These are phyloP conservation scores for Obelidium mucronatum DNA, from an alignment of 192 early-diverging fungal species.

Conservation along the genomic window DNA sequence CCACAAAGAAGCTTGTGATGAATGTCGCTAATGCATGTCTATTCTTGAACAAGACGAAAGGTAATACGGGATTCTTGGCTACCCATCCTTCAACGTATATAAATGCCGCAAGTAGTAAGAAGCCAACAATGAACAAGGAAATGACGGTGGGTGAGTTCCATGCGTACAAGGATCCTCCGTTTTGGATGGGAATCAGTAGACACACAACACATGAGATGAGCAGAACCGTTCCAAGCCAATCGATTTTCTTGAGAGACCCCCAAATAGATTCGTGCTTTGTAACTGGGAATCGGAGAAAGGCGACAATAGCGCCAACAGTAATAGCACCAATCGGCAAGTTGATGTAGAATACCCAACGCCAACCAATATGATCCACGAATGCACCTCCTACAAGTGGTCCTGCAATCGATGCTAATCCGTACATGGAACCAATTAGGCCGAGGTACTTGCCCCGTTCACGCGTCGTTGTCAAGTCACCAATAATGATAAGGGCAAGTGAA, in stretches of 20 bases:
- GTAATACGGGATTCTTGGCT: conserved; percentile 71
- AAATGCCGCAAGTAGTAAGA: conserved; percentile 49
- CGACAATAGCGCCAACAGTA: conserved; percentile 60
- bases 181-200: conserved; percentile 53
- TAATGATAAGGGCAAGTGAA: conserved; percentile 77
- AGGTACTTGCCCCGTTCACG: conserved; percentile 79
- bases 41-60: conserved; percentile 60
- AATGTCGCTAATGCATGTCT: conserved; percentile 35
- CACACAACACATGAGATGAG: conserved; percentile 22
- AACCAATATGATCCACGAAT: conserved; percentile 67
- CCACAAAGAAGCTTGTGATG: conserved; percentile 38
- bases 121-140: conserved; percentile 49
- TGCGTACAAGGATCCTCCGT: conserved; percentile 71
- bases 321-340: conserved; percentile 73
- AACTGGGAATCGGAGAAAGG: conserved; percentile 48
- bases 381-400: conserved; percentile 85
- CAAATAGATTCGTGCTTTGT: background rate
- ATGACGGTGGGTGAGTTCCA: conserved; percentile 65
- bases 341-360: conserved; percentile 70
- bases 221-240: conserved; percentile 30
- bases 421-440: conserved; percentile 70
- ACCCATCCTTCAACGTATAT: conserved; percentile 69
- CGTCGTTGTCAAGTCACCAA: conserved; percentile 62
- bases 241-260: conserved; percentile 15
- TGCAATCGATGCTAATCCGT: conserved; percentile 74